Percentiles rank a stretch among this genome's conserved stretches.
Evolutionary conservation across 805 yeast species (phyloP).

Genomic region (Teunomyces lycoperdinae): DNA sequence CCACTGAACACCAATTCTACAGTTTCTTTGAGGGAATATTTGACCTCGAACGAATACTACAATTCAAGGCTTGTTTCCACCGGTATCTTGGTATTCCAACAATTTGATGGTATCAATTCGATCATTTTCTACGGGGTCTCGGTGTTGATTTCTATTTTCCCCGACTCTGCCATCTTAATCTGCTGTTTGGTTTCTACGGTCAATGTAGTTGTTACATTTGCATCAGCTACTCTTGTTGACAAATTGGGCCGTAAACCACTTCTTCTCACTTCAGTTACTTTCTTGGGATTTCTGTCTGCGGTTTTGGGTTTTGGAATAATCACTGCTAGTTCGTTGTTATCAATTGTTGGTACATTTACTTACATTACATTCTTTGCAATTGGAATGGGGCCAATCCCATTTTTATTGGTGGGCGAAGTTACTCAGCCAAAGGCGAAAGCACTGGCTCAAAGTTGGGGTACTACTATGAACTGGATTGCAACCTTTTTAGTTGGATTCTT

Average conservation of each 20-base stretch:
- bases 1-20: slow-evolving; percentile 5
- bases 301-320: slow-evolving; percentile 67
- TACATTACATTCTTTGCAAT: slow-evolving; percentile 86
- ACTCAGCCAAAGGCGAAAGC: slow-evolving; percentile 78
- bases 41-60: slow-evolving; percentile 48
- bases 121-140: slow-evolving; percentile 92
- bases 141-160: slow-evolving; percentile 68
- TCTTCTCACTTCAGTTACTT: slow-evolving; percentile 58
- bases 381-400: slow-evolving; percentile 96
- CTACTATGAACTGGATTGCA: slow-evolving; percentile 86
- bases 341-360: slow-evolving; percentile 62
- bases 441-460: slow-evolving; percentile 90
- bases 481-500: slow-evolving; percentile 77
- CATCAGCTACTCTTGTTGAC: slow-evolving; percentile 76
- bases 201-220: slow-evolving; percentile 71
- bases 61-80: slow-evolving; percentile 66
- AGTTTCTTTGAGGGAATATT: slow-evolving; percentile 40
- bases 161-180: slow-evolving; percentile 64
- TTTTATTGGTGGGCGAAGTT: slow-evolving; percentile 83
- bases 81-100: slow-evolving; percentile 78
- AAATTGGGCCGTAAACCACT: slow-evolving; percentile 71
- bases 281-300: slow-evolving; percentile 67
- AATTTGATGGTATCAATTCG: slow-evolving; percentile 88
- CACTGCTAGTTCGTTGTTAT: slow-evolving; percentile 40
- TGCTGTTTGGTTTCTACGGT: slow-evolving; percentile 75